These are phyloP conservation scores for Climacium dendroides DNA, from an alignment of 225 moss, liverwort and hornwort species.

Conservation along the genomic window DNA sequence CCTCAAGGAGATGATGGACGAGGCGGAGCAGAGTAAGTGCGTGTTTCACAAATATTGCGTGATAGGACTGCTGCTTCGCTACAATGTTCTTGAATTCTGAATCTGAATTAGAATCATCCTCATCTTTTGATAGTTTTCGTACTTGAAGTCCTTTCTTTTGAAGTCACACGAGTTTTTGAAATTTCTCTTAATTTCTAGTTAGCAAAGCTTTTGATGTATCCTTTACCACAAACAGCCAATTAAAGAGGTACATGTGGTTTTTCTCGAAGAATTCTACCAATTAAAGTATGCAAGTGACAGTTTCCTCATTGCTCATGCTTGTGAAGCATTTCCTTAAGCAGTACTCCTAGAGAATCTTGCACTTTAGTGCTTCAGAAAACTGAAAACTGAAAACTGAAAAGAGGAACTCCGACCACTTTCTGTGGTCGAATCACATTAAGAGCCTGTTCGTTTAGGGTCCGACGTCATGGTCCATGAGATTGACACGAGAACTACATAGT, in stretches of 20 bases:
- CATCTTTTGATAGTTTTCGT: neutral
- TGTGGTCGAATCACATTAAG: neutral
- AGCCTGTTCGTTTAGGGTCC: neutral
- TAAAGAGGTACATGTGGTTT: neutral
- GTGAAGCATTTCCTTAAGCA: neutral
- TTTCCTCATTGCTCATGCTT: neutral
- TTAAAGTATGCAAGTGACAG: neutral
- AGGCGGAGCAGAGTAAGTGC: constrained; percentile 25
- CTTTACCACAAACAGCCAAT: neutral
- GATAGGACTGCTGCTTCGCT: neutral
- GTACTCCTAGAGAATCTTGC: neutral
- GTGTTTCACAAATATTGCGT: neutral
- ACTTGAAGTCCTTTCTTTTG: neutral
- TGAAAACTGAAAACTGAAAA: too few relatives aligned
- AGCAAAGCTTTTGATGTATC: neutral
- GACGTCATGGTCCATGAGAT: neutral
- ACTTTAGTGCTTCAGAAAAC: neutral
- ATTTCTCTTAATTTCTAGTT: neutral
- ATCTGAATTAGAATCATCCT: neutral
- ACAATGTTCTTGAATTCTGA: neutral
- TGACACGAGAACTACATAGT: neutral
- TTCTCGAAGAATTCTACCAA: neutral
- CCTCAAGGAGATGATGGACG: constrained; percentile 9
- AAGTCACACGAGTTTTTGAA: neutral
- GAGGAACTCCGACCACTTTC: neutral